Evolutionary conservation across 1,284 basidiomycete species (phyloP).

Genomic region (Cutaneotrichosporon sp.): DNA sequence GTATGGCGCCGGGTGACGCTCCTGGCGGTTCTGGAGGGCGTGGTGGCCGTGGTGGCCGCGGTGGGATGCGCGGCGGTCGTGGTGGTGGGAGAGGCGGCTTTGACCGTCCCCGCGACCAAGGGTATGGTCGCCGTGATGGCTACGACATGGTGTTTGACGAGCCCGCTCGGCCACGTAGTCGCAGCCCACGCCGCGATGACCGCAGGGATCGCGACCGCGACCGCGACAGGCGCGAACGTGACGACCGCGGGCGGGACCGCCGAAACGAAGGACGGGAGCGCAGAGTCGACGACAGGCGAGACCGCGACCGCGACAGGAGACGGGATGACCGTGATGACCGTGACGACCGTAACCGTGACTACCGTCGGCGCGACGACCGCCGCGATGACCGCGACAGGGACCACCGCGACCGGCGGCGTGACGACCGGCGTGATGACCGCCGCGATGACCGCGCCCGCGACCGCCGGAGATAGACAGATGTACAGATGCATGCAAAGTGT

Average conservation of each 20-base stretch:
- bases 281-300: conserved; percentile 10
- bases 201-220: conserved; percentile 11
- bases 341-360: conserved; percentile 12
- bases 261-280: conserved; percentile 14
- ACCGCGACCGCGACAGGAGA: conserved; percentile 7
- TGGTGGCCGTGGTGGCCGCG: conserved; percentile 27
- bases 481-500: neutral
- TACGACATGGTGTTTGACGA: conserved; percentile 10
- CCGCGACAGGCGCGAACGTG: no score
- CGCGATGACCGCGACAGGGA: conserved; percentile 11
- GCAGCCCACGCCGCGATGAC: conserved; percentile 19
- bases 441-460: conserved; percentile 3
- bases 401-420: conserved; percentile 7
- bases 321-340: conserved; percentile 4
- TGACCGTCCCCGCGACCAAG: conserved; percentile 12
- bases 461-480: neutral
- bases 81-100: conserved; percentile 22
- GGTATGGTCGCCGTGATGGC: conserved; percentile 9
- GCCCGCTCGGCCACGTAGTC: conserved; percentile 20
- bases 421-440: conserved; percentile 5
- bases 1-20: conserved; percentile 20
- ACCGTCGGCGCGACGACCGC: conserved; percentile 6
- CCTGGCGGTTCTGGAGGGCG: conserved; percentile 32
- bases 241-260: conserved; percentile 25
- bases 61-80: conserved; percentile 19